These are phyloP conservation scores for Arabidopsis lyrata DNA, from an alignment of 441 rosid species.

Conservation along the genomic window DNA sequence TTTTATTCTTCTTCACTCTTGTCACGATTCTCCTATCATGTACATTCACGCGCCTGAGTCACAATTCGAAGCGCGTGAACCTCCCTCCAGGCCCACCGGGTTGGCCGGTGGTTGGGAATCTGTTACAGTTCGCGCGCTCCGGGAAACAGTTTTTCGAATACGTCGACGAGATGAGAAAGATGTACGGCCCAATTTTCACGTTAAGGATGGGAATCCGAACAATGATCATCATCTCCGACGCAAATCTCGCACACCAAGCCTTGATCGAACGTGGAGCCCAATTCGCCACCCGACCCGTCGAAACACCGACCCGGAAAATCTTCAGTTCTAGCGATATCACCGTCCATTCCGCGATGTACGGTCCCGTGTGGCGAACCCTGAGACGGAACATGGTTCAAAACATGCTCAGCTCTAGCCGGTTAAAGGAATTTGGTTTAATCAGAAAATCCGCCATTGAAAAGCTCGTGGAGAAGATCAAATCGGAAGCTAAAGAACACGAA, in stretches of 20 bases:
- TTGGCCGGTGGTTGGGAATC: constrained; percentile 91
- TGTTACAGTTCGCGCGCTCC: constrained; percentile 77
- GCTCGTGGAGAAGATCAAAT: constrained; percentile 52
- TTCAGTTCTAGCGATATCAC: constrained; percentile 77
- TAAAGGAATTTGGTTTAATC: constrained; percentile 61
- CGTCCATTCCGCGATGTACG: constrained; percentile 69
- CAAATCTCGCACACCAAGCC: constrained; percentile 69
- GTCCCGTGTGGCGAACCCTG: constrained; percentile 84
- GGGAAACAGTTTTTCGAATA: constrained; percentile 73
- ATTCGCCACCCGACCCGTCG: constrained; percentile 72
- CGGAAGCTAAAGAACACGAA: constrained; percentile 53
- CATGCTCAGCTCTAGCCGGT: constrained; percentile 69
- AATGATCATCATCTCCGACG: constrained; percentile 67
- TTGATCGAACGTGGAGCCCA: constrained; percentile 62
- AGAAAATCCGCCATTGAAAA: constrained; percentile 70
- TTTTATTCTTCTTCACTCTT: neutral
- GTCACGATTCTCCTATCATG: constrained; percentile 39
- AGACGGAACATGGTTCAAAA: constrained; percentile 92
- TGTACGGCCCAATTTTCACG: constrained; percentile 72
- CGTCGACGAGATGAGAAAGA: constrained; percentile 56
- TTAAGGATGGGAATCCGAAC: constrained; percentile 85
- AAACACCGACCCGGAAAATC: constrained; percentile 74
- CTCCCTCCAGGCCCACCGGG: constrained; percentile 94
- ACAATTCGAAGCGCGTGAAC: constrained; percentile 53
- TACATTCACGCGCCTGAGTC: constrained; percentile 43